These are phyloP conservation scores for Globisporangium viniferum DNA, from an alignment of 352 stramenopile species.

Conservation along the genomic window DNA sequence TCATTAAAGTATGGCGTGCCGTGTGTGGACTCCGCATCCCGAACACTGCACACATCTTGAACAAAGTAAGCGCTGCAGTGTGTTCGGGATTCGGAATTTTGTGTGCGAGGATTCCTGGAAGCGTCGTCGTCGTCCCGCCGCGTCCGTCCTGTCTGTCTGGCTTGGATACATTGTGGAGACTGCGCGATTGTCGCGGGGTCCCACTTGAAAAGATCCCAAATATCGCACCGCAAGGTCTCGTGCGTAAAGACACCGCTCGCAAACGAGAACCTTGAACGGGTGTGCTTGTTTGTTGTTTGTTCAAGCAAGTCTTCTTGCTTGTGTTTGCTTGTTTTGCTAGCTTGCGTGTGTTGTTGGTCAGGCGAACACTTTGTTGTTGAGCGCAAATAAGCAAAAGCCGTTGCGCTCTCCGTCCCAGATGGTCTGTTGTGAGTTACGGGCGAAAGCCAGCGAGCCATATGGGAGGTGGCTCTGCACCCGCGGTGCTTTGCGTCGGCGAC, in stretches of 20 bases:
- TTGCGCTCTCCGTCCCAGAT: not conserved
- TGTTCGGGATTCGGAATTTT: no score
- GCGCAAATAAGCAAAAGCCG: not conserved
- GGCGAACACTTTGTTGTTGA: not conserved
- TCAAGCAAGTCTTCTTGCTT: not conserved
- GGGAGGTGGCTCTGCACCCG: not conserved
- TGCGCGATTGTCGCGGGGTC: not conserved
- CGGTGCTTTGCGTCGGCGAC: constrained; percentile 9
- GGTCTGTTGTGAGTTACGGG: not conserved
- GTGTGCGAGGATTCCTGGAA: not conserved
- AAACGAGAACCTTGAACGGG: not conserved
- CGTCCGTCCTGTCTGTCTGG: no score
- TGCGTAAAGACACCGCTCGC: not conserved
- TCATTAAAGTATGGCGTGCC: no score
- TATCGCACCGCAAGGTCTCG: not conserved
- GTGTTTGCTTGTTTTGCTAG: not conserved
- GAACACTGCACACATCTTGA: no score
- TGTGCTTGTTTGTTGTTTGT: not conserved
- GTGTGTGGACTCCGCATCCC: no score
- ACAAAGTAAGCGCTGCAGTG: no score
- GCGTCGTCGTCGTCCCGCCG: not conserved
- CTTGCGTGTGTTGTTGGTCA: not conserved
- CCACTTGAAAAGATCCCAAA: not conserved
- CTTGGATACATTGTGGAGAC: constrained; percentile 1
- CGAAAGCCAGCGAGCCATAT: constrained; percentile 11